Evolutionary conservation across 2,329 filamentous ascomycete species (phyloP), one percentile per base, ranked within the genome.

Genomic region (Periconia digitata): DNA sequence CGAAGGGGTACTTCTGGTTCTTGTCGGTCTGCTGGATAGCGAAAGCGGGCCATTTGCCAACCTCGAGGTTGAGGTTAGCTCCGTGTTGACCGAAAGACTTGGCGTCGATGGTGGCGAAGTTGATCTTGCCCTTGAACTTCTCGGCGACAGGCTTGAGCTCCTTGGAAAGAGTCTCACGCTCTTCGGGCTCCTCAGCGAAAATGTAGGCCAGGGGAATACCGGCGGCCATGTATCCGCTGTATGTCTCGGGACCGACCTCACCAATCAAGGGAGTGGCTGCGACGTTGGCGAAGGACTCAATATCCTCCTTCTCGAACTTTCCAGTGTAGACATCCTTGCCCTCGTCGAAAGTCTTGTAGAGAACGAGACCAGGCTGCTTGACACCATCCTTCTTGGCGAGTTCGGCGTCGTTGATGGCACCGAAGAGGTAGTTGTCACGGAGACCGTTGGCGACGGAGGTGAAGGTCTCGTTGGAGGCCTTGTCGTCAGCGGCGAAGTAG

Each of bases 271-370:
- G 94, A 51, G 89, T 95, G 61, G 92, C 85, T 52, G 91, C 80
- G 41, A 84, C 85, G 81, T 91, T 92, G 73, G 89, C 85, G 76
- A 96, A 99, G 60, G 81, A 81, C 70, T 85, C 83, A 66, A 99
- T 90, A 44, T 84, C 83, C 53, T 92, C 89, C 52, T 81, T 82
- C 36, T 90, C 88, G 67, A 97, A 92, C 73, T 89, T 86, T 61
- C 90, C 87, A 17, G 83, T 79, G 79, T 89, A 96, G 63, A 86
- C 79, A 64, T 85, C 84, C 84, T 96, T 96, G 78, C 92, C 91
- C 79, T 97, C 92, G 69, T 99, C 94, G 67, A 97, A 99, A 51
- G 86, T 82, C 84, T 99, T 97, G 87, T 97, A 97, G 50, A 99
- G 84, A 57, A 96, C 89, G 58, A 99, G 79, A 48, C 88, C 85